A percentile compares a stretch with the other conserved stretches of the same genome.
Evolutionary conservation across 2,329 filamentous ascomycete genomes (phyloP).

Genomic region (Aspergillus novoparasiticus): DNA sequence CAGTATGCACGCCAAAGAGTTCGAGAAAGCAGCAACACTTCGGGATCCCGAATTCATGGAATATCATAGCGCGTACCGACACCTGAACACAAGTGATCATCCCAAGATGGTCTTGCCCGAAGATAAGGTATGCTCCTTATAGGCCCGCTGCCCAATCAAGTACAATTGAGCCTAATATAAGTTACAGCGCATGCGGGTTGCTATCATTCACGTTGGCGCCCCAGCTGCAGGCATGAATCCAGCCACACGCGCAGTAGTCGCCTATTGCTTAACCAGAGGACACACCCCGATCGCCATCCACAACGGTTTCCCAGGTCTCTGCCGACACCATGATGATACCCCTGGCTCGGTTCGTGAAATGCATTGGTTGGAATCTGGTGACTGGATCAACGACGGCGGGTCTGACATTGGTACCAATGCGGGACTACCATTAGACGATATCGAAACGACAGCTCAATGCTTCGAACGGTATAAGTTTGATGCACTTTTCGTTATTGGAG

Average conservation of each 20-base stretch:
- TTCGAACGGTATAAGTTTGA: conserved; percentile 89
- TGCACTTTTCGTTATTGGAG: conserved; percentile 86
- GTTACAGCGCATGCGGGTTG: conserved; percentile 80
- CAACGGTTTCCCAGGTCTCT: conserved; percentile 94
- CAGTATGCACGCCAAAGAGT: conserved; percentile 82
- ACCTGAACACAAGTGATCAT: conserved; percentile 80
- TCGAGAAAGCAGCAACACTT: conserved; percentile 81
- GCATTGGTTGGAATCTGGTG: conserved; percentile 89
- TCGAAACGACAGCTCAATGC: conserved; percentile 78
- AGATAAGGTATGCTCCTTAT: conserved; percentile 61
- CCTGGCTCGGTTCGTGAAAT: conserved; percentile 85
- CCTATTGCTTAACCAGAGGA: conserved; percentile 88
- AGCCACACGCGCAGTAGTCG: conserved; percentile 87
- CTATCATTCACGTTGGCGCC: conserved; percentile 94
- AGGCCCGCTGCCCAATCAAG: too few relatives aligned
- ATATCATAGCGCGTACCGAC: conserved; percentile 85
- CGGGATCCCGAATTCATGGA: conserved; percentile 92
- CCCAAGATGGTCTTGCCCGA: conserved; percentile 68
- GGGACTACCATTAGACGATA: conserved; percentile 83
- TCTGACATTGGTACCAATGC: conserved; percentile 98
- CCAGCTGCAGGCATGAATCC: conserved; percentile 98
- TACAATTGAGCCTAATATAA: conserved; percentile 20
- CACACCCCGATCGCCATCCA: conserved; percentile 91
- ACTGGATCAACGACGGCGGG: conserved; percentile 94
- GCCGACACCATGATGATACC: conserved; percentile 83